These are phyloP conservation scores for Microdochium bolleyi DNA, from an alignment of 2,329 filamentous ascomycete genomes.

Conservation along the genomic window DNA sequence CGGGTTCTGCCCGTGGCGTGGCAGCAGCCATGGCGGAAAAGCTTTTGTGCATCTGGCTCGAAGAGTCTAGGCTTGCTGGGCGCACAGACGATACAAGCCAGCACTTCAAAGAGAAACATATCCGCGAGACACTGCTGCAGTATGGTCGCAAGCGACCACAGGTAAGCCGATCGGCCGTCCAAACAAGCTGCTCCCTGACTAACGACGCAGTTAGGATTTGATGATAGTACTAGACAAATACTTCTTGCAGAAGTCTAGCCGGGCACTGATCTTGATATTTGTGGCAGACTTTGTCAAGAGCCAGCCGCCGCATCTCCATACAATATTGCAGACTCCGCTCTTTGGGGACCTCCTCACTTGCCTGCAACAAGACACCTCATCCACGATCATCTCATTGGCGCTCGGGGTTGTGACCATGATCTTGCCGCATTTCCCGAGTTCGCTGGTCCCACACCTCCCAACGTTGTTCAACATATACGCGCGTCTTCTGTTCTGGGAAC, in stretches of 20 bases:
- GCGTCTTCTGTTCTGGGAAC: slow-evolving; percentile 71
- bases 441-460: slow-evolving; percentile 60
- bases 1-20: slow-evolving; percentile 29
- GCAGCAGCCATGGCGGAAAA: slow-evolving; percentile 33
- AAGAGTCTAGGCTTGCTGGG: slow-evolving; percentile 28
- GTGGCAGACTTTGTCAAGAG: slow-evolving; percentile 66
- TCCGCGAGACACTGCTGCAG: slow-evolving; percentile 43
- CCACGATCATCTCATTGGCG: slow-evolving; percentile 66
- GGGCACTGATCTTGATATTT: slow-evolving; percentile 57
- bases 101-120: slow-evolving; percentile 39
- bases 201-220: slow-evolving; percentile 43
- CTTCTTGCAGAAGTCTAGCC: slow-evolving; percentile 55
- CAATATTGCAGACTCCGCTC: slow-evolving; percentile 63
- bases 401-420: slow-evolving; percentile 74
- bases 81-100: slow-evolving; percentile 25
- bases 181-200: slow-evolving; percentile 6
- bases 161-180: slow-evolving; percentile 19
- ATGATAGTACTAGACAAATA: slow-evolving; percentile 58
- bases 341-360: slow-evolving; percentile 66
- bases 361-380: slow-evolving; percentile 70
- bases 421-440: slow-evolving; percentile 70
- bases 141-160: slow-evolving; percentile 64
- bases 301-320: slow-evolving; percentile 72
- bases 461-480: slow-evolving; percentile 77
- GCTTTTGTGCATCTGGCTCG: slow-evolving; percentile 49